phyloP scores from a whole-genome alignment of 2,329 filamentous ascomycete species.

The Hymenoscyphus linearis region DNA sequence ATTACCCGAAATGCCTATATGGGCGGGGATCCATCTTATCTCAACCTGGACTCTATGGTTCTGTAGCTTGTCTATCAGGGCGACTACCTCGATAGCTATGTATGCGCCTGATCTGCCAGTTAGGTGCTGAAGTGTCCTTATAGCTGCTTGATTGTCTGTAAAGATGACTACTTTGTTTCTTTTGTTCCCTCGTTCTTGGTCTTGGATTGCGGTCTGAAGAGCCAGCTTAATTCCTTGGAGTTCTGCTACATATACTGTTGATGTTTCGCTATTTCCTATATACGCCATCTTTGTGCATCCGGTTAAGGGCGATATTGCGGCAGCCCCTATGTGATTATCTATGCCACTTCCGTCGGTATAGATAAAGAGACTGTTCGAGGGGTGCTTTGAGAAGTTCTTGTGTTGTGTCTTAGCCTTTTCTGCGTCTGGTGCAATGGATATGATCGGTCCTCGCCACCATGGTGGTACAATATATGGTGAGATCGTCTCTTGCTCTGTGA shows the following conservation, averaged over 20 bases:
- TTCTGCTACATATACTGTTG: slow-evolving; percentile 22
- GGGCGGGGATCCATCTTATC: slow-evolving; percentile 19
- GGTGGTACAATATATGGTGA: too few relatives aligned
- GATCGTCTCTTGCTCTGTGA: too few relatives aligned
- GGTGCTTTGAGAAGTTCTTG: neutral
- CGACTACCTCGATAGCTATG: slow-evolving; percentile 25
- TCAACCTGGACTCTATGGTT: slow-evolving; percentile 13
- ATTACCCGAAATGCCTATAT: slow-evolving; percentile 19
- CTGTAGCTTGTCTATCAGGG: slow-evolving; percentile 17
- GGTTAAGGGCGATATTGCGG: slow-evolving; percentile 21
- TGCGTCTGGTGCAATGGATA: too few relatives aligned
- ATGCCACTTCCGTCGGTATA: slow-evolving; percentile 24
- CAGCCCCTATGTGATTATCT: slow-evolving; percentile 26
- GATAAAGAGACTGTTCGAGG: slow-evolving; percentile 1
- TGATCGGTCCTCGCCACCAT: too few relatives aligned
- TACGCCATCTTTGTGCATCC: slow-evolving; percentile 19
- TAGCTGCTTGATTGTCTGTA: slow-evolving; percentile 29
- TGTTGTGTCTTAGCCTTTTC: too few relatives aligned
- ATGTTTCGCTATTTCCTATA: slow-evolving; percentile 21
- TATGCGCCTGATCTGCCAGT: slow-evolving; percentile 30
- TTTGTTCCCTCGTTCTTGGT: slow-evolving; percentile 9
- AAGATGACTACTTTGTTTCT: neutral
- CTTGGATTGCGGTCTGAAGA: slow-evolving; percentile 11
- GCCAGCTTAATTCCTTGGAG: slow-evolving; percentile 18
- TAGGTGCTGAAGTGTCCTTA: slow-evolving; percentile 28